A percentile compares a stretch with the other conserved stretches of the same genome.
Evolutionary conservation across 2,329 filamentous ascomycete species (phyloP).

Genomic region (Alternaria arborescens): DNA sequence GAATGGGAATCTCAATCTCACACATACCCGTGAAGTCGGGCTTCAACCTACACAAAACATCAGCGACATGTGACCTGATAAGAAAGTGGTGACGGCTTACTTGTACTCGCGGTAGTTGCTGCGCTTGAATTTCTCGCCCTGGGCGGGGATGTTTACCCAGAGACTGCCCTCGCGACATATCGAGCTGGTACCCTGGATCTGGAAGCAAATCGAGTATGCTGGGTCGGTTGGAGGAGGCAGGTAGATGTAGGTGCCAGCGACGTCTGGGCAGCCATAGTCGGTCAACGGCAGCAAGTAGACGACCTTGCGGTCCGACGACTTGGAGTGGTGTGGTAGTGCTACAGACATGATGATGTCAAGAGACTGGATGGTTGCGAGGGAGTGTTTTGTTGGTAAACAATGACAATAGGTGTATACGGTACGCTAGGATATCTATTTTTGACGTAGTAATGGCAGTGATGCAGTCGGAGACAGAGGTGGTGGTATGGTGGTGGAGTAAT

Average conservation of each 20-base stretch:
- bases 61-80: constrained; percentile 12
- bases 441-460: constrained; percentile 12
- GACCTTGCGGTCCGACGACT: constrained; percentile 38
- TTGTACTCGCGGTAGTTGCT: constrained; percentile 86
- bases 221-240: constrained; percentile 79
- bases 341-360: constrained; percentile 36
- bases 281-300: constrained; percentile 91
- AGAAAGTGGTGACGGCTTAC: constrained; percentile 62
- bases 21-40: constrained; percentile 94
- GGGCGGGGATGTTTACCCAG: constrained; percentile 92
- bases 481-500: constrained; percentile 3
- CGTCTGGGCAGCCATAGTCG: constrained; percentile 89
- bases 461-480: constrained; percentile 19
- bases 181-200: constrained; percentile 92
- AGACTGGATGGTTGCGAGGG: constrained; percentile 6
- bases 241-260: constrained; percentile 91
- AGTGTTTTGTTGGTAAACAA: constrained; percentile 31
- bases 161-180: constrained; percentile 94
- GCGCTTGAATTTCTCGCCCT: constrained; percentile 78
- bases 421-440: constrained; percentile 6
- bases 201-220: constrained; percentile 81
- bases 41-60: constrained; percentile 68
- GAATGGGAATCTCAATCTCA: constrained; percentile 87
- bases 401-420: constrained; percentile 20
- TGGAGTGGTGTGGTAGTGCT: constrained; percentile 18